Base-by-base conservation (phyloP, 2,329 filamentous ascomycete species). In the Clonostachys chloroleuca region DNA sequence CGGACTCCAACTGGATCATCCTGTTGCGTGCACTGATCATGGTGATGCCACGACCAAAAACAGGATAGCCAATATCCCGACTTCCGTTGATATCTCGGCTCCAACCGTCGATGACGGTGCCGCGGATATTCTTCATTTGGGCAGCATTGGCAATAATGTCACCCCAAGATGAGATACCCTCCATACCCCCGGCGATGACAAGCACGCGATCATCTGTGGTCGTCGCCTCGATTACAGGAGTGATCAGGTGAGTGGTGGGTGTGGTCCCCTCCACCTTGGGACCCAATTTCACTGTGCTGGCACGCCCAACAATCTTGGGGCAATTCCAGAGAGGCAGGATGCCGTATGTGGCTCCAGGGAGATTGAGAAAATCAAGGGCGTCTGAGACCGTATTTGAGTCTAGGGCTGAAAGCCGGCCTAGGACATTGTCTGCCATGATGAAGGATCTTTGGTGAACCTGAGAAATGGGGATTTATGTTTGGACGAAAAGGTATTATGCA, bases 11-110 rank as follows among this genome's bases (percentile, higher is more conserved):
- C 40, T 61, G 57, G 48, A 64, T 59, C n/a, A 63, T n/a, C 40
- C 59, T 49, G 24, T 60, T 59, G 12, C 60, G 58, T 5, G 59
- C 60, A 42, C 62, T 63, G 46, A 65, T 56, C 57, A 64, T 64
- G 1, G 55, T 59, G 8, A 61, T 55, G 0, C 60, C 61, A 3
- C 57, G 55, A 34, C 63, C 62, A 44, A 59, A 65, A 6, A 66
- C 59, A 12, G 63, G 62, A 47, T 64, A 66, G 17, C 55, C 52
- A 16, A 59, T 52, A 1, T 64, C 58, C 2, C 59, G 58, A 35
- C 60, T 60, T 6, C 62, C 63, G 34, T 65, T 59, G 12, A 65
- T 63, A 13, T 63, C 60, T 7, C 60, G 59, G 35, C 59, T 57
- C 56, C 61, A 54, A 16, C 60, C 61, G 34, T 63, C 59, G n/a